Base-by-base conservation (phyloP, 495 filamentous ascomycete genomes). In the Mytilinidion resinicola region DNA sequence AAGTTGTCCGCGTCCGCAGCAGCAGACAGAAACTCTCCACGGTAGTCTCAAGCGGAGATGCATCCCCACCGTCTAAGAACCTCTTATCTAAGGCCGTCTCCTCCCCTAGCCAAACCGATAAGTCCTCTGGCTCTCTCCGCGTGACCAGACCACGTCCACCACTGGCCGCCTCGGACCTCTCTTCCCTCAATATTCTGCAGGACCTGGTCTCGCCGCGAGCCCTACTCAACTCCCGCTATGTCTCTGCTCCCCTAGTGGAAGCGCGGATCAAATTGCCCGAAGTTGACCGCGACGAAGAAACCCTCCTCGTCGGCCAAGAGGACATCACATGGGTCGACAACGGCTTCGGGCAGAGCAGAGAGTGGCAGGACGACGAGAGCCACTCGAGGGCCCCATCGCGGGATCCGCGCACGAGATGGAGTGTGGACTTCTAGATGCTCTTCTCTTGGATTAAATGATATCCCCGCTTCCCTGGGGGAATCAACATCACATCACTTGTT, bases 391-490 rank as follows among this genome's bases (percentile, higher is more conserved):
- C 41, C 2, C 56, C 38, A 51, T 53, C 39, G 42, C 59, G 62
- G 34, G 69, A 65, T 56, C 58, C 60, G 36, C 65, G 56, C 54
- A 56, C 64, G 56, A 51, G 70, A 53, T 71, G 69, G 69, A 71
- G 69, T 57, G 65, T 73, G 52, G 70, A 73, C 53, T 65, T 73
- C 34, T 73, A 12, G n/a, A 9, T 1, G 37, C 53, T 36, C 50
- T 52, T 52, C 19, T 43, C 39, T 46, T 9, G 12, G 42, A 20
- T 43, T 46, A 30, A 6, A 30, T 30, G 6, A 3, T 6, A 2
- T 30, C 25, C 6, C 25, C 6, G 6, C 25, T 30, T 30, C 25
- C 25, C 25, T 30, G 25, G 25, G 25, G 25, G 25, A 6, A 2
- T 6, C 6, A 30, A 30, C 25, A 30, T 30, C 25, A 30, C 25